Percentiles rank a stretch among this genome's conserved stretches.
phyloP scores from a whole-genome alignment of 345 rosid genomes.

The Citrus glauca region DNA sequence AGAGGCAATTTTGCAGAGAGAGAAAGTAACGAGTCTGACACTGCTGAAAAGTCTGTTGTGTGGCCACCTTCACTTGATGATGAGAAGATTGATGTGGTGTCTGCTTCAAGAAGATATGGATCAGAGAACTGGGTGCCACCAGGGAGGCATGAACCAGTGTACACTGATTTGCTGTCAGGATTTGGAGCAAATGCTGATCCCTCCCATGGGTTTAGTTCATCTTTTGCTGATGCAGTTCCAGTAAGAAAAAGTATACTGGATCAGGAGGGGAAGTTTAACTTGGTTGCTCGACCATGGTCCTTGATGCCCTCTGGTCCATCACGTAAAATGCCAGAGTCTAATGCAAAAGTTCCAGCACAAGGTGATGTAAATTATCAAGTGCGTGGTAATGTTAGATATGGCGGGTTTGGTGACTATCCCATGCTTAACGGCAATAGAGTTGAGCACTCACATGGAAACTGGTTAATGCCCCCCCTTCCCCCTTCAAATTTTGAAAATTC shows the following conservation, averaged over 20 bases:
- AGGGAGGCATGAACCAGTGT: conserved; percentile 50
- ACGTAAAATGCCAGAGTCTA: conserved; percentile 39
- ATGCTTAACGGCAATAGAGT: conserved; percentile 31
- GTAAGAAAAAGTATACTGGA: conserved; percentile 33
- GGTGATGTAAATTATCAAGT: conserved; percentile 37
- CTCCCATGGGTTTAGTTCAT: conserved; percentile 29
- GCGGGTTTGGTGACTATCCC: conserved; percentile 38
- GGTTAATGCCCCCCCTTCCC: conserved; percentile 50
- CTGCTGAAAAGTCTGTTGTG: conserved; percentile 50
- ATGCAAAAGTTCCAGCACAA: conserved; percentile 23
- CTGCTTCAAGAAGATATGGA: conserved; percentile 44
- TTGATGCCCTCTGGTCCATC: conserved; percentile 48
- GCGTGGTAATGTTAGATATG: conserved; percentile 34
- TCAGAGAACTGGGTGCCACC: conserved; percentile 47
- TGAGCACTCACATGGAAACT: conserved; percentile 45
- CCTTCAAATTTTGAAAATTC: conserved; percentile 37
- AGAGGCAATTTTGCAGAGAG: conserved; percentile 51
- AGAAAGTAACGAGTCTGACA: conserved; percentile 47
- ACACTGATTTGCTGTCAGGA: conserved; percentile 62
- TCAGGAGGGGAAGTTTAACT: conserved; percentile 46
- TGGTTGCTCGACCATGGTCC: conserved; percentile 43
- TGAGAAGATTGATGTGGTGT: conserved; percentile 49
- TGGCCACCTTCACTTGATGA: conserved; percentile 55
- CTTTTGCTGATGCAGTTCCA: conserved; percentile 34
- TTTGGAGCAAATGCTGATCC: conserved; percentile 43